Percentiles rank a stretch among this genome's conserved stretches.
Evolutionary conservation across 352 stramenopile species (phyloP).

Genomic region (Phytophthora sp.): DNA sequence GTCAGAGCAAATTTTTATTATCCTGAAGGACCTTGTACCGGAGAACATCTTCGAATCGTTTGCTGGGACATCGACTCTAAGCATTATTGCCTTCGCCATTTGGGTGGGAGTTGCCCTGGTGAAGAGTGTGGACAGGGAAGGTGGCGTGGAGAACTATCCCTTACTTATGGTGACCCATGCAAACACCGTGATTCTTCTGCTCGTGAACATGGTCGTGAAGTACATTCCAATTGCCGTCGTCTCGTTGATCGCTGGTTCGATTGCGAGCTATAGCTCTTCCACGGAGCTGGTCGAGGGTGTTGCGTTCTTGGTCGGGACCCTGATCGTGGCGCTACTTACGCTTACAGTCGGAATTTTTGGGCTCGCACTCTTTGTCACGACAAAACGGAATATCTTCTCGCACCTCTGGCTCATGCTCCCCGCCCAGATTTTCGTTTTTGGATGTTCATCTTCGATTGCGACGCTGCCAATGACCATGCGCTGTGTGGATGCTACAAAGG

Average conservation of each 20-base stretch:
- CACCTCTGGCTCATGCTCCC: slow-evolving; percentile 74
- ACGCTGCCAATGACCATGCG: slow-evolving; percentile 82
- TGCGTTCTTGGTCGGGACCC: slow-evolving; percentile 51
- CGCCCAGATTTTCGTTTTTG: slow-evolving; percentile 79
- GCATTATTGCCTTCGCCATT: slow-evolving; percentile 79
- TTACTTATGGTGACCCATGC: slow-evolving; percentile 70
- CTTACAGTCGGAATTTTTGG: slow-evolving; percentile 64
- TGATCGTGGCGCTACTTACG: slow-evolving; percentile 51
- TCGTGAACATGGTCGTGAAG: slow-evolving; percentile 73
- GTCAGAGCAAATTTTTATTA: slow-evolving; percentile 75
- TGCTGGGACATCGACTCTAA: slow-evolving; percentile 56
- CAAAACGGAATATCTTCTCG: slow-evolving; percentile 65
- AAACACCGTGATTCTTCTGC: slow-evolving; percentile 71
- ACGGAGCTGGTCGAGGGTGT: slow-evolving; percentile 53
- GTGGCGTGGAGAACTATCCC: slow-evolving; percentile 64
- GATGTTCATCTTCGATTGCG: slow-evolving; percentile 81
- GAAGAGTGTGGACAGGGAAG: slow-evolving; percentile 59
- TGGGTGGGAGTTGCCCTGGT: slow-evolving; percentile 68
- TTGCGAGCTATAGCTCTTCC: slow-evolving; percentile 60
- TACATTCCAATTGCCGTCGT: slow-evolving; percentile 77
- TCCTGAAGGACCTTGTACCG: slow-evolving; percentile 68
- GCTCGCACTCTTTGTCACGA: slow-evolving; percentile 57
- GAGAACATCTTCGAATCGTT: slow-evolving; percentile 79
- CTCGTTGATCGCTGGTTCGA: slow-evolving; percentile 74
- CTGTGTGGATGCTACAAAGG: slow-evolving; percentile 67